Conservation (phyloP, 2,329 filamentous ascomycete species). For the Triangularia verruculosa region DNA sequence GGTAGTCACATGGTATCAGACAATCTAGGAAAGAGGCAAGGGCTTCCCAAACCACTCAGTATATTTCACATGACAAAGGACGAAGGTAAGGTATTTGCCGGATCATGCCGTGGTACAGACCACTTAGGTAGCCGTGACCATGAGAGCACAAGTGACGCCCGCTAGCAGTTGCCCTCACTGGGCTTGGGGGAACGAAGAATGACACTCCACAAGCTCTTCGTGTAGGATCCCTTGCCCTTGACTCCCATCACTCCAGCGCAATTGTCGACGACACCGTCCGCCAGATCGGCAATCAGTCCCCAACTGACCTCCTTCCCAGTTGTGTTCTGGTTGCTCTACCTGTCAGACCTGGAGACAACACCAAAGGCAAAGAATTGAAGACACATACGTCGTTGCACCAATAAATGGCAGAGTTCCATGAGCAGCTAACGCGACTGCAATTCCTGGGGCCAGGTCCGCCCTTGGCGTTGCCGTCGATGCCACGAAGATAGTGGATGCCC, state of each 20-base stretch:
- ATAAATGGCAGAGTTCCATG: conserved; percentile 21
- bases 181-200: background rate
- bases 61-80: too few relatives aligned
- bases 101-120: background rate
- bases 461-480: conserved; percentile 16
- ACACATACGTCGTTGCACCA: conserved; percentile 28
- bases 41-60: too few relatives aligned
- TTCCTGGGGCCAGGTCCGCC: conserved; percentile 19
- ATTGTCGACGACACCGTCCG: background rate
- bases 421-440: conserved; percentile 27
- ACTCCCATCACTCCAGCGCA: background rate
- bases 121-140: background rate
- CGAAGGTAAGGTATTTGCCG: too few relatives aligned
- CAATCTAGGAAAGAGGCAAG: too few relatives aligned
- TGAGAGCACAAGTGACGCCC: background rate
- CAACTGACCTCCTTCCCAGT: background rate
- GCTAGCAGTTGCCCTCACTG: background rate
- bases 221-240: background rate
- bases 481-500: conserved; percentile 21
- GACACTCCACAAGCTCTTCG: background rate
- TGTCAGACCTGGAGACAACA: background rate
- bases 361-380: background rate
- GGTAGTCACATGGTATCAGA: too few relatives aligned
- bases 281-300: background rate
- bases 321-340: background rate